Base-by-base conservation (phyloP, 371 early-diverging fungal genomes). In the Mucor mucedo region DNA sequence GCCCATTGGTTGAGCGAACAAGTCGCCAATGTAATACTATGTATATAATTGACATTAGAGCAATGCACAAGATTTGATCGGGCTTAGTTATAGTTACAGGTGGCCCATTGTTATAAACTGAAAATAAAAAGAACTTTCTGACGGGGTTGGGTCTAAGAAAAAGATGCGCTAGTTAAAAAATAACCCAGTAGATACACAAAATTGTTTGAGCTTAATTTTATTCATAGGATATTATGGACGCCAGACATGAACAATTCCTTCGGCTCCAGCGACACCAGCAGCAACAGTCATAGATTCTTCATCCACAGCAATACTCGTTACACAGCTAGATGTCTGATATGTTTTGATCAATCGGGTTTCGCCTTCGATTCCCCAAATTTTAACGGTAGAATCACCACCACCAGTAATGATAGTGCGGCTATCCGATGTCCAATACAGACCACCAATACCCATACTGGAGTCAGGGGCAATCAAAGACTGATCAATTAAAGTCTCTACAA, bases 1-100 rank as follows among this genome's bases (percentile, higher is more conserved):
- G 98, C 95, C 98, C 98, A 98, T 80, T 98, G 98, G 82, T 97
- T 95, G 6, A 94, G 82, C 42, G 92, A 85, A 66, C 94, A 94
- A 4, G 93, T 92, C 9, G 94, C 91, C 42, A 94, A 84, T 3
- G 90, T 91, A 47, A 91, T 86, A 28, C 82, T 81, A 44, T 35
- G 2, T 7, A 38, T 41, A 40, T 10, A 55, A 42, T 32, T 30
- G n/a, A 8, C 16, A 0, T 32, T 32, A 30, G 28, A 32, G 1
- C 6, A 14, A 10, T 11, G 5, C 41, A 41, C 13, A 41, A n/a
- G 16, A 21, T 40, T 55, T 41, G 14, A 41, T 40, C 28, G 27
- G 2, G 10, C 28, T 29, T 10, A n/a, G 11, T 30, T 47, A 14
- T 48, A 58, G 30, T 62, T 63, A 63, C 63, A 63, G 54, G 50